phyloP scores from a whole-genome alignment of 352 stramenopile genomes.

The Globisporangium nodosum region DNA sequence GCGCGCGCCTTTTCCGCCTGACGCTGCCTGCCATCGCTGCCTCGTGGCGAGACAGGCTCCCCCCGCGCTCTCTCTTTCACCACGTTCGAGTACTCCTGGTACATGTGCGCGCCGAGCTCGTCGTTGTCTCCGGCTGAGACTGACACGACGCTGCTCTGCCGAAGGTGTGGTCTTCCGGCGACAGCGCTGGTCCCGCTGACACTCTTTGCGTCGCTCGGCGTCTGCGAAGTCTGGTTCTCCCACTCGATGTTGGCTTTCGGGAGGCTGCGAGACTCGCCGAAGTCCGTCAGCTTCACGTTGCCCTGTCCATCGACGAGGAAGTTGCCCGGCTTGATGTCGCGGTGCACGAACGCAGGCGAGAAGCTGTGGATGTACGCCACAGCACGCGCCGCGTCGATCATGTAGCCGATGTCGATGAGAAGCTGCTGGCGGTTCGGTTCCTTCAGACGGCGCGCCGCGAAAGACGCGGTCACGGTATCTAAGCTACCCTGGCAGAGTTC shows the following conservation, averaged over 20 bases:
- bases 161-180: background rate
- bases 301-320: slow-evolving; percentile 33
- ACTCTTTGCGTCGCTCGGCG: background rate
- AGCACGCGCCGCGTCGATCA: slow-evolving; percentile 36
- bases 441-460: slow-evolving; percentile 8
- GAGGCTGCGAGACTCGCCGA: slow-evolving; percentile 24
- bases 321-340: slow-evolving; percentile 54
- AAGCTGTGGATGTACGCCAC: slow-evolving; percentile 50
- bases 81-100: slow-evolving; percentile 10
- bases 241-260: slow-evolving; percentile 12
- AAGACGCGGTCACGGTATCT: slow-evolving; percentile 13
- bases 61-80: slow-evolving; percentile 1
- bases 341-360: slow-evolving; percentile 41
- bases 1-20: background rate
- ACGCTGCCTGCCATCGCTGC: background rate
- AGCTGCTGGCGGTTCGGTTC: slow-evolving; percentile 19
- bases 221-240: slow-evolving; percentile 1
- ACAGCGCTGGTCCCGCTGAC: background rate
- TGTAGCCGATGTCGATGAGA: slow-evolving; percentile 31
- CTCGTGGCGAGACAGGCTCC: background rate
- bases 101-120: slow-evolving; percentile 5
- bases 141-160: background rate
- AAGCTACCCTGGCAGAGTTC: slow-evolving; percentile 49
- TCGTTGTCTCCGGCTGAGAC: slow-evolving; percentile 1
- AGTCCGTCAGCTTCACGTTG: slow-evolving; percentile 21